Conservation (phyloP, 176 grass and related monocot species). For the Themeda triandra region DNA sequence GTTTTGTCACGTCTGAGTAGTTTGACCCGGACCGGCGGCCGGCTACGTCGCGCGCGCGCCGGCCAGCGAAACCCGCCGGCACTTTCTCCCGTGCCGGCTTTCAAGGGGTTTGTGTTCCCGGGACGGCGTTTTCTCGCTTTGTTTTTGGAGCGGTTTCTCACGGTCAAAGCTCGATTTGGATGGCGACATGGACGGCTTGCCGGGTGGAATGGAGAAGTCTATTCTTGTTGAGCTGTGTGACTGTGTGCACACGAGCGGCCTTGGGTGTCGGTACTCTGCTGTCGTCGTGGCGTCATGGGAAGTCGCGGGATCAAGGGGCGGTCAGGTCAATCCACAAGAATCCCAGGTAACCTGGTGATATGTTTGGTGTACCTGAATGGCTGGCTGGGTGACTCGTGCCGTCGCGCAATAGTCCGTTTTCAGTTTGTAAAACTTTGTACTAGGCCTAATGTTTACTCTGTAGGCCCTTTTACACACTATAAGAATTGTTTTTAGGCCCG, state of each 20-base stretch:
- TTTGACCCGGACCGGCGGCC: background rate
- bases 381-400: background rate
- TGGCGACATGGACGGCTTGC: background rate
- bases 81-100: slow-evolving; percentile 57
- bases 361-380: background rate
- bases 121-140: background rate
- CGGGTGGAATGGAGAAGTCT: slow-evolving; percentile 18
- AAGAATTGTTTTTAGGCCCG: background rate
- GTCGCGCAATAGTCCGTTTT: background rate
- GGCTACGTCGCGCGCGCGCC: background rate
- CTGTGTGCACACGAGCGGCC: slow-evolving; percentile 13
- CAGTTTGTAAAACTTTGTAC: background rate
- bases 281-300: background rate
- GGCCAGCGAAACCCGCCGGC: slow-evolving; percentile 58
- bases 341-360: slow-evolving; percentile 6
- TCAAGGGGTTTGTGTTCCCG: slow-evolving; percentile 20
- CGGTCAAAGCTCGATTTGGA: slow-evolving; percentile 17
- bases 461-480: background rate
- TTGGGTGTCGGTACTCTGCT: slow-evolving; percentile 24
- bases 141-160: background rate
- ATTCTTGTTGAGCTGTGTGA: background rate
- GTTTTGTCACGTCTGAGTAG: slow-evolving; percentile 3
- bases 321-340: background rate
- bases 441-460: background rate
- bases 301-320: background rate